phyloP scores from a whole-genome alignment of 2,329 filamentous ascomycete genomes.

The Aspergillus caelatus region DNA sequence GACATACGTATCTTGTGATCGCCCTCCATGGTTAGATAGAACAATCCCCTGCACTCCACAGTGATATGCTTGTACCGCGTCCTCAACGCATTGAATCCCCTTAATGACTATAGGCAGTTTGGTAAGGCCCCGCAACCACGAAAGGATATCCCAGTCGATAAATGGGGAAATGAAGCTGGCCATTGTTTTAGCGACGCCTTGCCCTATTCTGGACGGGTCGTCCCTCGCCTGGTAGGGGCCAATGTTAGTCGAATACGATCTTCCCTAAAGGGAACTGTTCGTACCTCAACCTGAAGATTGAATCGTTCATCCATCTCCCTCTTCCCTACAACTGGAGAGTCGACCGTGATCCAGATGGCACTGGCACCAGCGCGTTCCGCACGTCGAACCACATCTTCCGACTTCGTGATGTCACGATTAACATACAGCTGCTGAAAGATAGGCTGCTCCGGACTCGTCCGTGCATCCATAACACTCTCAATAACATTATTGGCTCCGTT shows the following conservation, averaged over 20 bases:
- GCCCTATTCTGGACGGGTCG: slow-evolving; percentile 15
- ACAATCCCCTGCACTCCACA: slow-evolving; percentile 51
- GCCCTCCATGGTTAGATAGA: slow-evolving; percentile 47
- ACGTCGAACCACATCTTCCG: slow-evolving; percentile 27
- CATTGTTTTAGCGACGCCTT: slow-evolving; percentile 33
- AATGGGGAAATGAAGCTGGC: slow-evolving; percentile 32
- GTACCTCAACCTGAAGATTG: slow-evolving; percentile 29
- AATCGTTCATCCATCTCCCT: slow-evolving; percentile 36
- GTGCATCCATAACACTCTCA: slow-evolving; percentile 39
- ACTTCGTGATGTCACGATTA: slow-evolving; percentile 33
- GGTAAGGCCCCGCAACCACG: slow-evolving; percentile 47
- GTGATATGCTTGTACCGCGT: slow-evolving; percentile 51
- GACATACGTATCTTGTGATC: slow-evolving; percentile 48
- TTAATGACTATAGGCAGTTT: slow-evolving; percentile 41
- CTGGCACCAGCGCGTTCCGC: slow-evolving; percentile 31
- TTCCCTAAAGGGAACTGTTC: not conserved
- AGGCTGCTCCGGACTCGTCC: slow-evolving; percentile 23
- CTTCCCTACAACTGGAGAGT: slow-evolving; percentile 37
- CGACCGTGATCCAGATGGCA: slow-evolving; percentile 38
- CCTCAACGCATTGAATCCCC: slow-evolving; percentile 52
- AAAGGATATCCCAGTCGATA: slow-evolving; percentile 33
- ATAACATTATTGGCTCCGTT: slow-evolving; percentile 46
- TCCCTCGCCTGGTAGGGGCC: slow-evolving; percentile 12
- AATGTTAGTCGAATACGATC: not conserved
- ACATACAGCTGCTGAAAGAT: slow-evolving; percentile 45